Percentiles rank a stretch among this genome's conserved stretches.
phyloP scores from a whole-genome alignment of 2,329 filamentous ascomycete species.

The Hypoxylon sp. region DNA sequence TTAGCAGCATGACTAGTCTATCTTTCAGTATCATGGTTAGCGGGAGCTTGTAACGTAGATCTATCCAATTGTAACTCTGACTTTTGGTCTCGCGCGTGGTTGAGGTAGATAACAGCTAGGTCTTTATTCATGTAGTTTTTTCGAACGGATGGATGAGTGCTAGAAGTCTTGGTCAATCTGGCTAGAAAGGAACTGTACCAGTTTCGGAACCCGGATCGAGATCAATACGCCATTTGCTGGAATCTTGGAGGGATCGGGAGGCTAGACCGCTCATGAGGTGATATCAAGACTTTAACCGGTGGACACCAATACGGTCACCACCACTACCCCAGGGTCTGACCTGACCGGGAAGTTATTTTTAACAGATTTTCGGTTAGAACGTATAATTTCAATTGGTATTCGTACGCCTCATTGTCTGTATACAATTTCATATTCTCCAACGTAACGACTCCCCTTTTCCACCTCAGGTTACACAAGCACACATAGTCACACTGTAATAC shows the following conservation, averaged over 20 bases:
- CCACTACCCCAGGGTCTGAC: slow-evolving; percentile 10
- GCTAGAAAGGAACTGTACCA: neutral
- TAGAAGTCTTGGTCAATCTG: neutral
- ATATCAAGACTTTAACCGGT: slow-evolving; percentile 43
- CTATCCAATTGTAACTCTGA: neutral
- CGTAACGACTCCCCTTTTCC: neutral
- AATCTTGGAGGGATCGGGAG: slow-evolving; percentile 14
- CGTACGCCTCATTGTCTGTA: neutral
- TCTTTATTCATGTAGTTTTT: too few relatives aligned
- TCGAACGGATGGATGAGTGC: neutral
- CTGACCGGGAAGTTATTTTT: slow-evolving; percentile 32
- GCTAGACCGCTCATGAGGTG: slow-evolving; percentile 31
- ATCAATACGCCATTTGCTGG: slow-evolving; percentile 11
- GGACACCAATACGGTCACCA: slow-evolving; percentile 26
- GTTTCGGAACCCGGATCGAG: slow-evolving; percentile 8
- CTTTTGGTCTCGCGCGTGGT: neutral
- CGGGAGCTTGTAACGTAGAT: neutral
- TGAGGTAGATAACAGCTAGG: neutral
- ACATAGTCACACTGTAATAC: too few relatives aligned
- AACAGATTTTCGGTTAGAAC: neutral
- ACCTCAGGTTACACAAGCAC: neutral
- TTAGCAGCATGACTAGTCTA: slow-evolving; percentile 14
- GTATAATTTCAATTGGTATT: neutral
- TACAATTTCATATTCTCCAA: neutral
- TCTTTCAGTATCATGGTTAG: slow-evolving; percentile 16